Evolutionary conservation across 345 rosid genomes (phyloP).

Genomic region (Melastoma malabathricum): DNA sequence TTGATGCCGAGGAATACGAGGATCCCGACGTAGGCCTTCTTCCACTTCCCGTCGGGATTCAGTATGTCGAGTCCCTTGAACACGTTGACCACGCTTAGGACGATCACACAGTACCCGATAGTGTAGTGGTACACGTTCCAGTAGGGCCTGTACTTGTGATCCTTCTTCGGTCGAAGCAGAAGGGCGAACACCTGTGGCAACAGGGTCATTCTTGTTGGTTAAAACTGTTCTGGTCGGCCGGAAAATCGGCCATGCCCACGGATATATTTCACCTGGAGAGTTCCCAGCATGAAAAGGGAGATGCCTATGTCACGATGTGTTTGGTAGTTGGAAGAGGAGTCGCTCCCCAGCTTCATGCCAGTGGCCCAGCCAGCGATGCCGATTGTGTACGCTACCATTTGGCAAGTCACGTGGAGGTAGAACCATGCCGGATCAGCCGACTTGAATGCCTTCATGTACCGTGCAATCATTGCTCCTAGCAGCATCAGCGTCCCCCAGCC

Average conservation of each 20-base stretch:
- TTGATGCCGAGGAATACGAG: constrained; percentile 2
- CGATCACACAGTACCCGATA: constrained; percentile 14
- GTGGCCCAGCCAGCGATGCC: constrained; percentile 20
- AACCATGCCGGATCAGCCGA: constrained; percentile 22
- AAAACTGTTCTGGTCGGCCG: not conserved
- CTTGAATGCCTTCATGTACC: constrained; percentile 17
- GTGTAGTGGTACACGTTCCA: constrained; percentile 19
- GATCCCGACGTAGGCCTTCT: constrained; percentile 6
- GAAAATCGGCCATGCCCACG: not conserved
- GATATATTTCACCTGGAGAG: constrained; percentile 10
- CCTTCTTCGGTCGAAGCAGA: constrained; percentile 19
- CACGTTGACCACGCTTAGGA: constrained; percentile 17
- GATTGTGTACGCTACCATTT: constrained; percentile 11
- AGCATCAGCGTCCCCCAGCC: constrained; percentile 25
- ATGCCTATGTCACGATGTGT: constrained; percentile 17
- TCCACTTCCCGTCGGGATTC: constrained; percentile 12
- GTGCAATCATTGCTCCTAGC: constrained; percentile 15
- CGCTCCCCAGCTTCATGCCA: constrained; percentile 14
- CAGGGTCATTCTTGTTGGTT: not conserved
- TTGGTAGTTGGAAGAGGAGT: constrained; percentile 3
- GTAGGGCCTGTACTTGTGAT: constrained; percentile 16
- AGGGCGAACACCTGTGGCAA: constrained; percentile 10
- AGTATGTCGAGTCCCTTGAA: constrained; percentile 16
- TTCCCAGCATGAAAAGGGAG: constrained; percentile 12
- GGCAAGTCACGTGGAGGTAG: constrained; percentile 16